Base-by-base conservation (phyloP, 2,329 filamentous ascomycete genomes). In the Aspergillus unguis region DNA sequence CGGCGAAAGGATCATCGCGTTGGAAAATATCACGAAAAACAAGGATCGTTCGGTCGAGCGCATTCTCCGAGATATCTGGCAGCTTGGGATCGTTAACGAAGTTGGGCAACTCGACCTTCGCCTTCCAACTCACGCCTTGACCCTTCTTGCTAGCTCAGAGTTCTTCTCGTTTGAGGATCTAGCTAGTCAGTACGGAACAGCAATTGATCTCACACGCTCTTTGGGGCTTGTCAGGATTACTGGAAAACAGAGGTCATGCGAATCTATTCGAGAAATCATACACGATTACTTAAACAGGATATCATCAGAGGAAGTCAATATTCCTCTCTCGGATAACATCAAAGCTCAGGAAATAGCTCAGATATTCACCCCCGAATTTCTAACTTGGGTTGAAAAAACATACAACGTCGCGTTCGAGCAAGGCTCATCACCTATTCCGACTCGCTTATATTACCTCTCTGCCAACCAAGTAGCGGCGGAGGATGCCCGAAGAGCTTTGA, bases 21-120 rank as follows among this genome's bases (percentile, higher is more conserved):
- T 62, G 7, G 58, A 60, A 32, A 51, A 54, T 26, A 52, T 66
- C 29, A 17, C 17, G 17, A 65, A 59, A 28, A 63, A 63, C 3
- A 75, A 74, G 44, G 36, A 61, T n/a, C 44, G 63, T 6, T 48
- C 71, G 25, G 64, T 64, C 11, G 70, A 74, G 53, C 63, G 48
- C 32, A 68, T 75, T 32, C 61, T 74, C 43, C 68, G 72, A 36
- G 65, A 72, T 38, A 71, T 66, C 59, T 75, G 72, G 72, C 54
- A 69, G 31, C 56, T 74, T 25, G 66, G 65, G 3, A 52, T 71
- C 29, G 36, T 50, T 10, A 62, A 61, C 26, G 71, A 74, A 52
- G 50, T 66, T 44, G 72, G 72, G 6, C 71, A 71, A 46, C 47
- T 72, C 38, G 70, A 73, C 47, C 59, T 74, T 5, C 62, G 56